A percentile compares a stretch with the other conserved stretches of the same genome.
Evolutionary conservation across 306 rosid genomes (phyloP).

Genomic region (Fragaria vesca): DNA sequence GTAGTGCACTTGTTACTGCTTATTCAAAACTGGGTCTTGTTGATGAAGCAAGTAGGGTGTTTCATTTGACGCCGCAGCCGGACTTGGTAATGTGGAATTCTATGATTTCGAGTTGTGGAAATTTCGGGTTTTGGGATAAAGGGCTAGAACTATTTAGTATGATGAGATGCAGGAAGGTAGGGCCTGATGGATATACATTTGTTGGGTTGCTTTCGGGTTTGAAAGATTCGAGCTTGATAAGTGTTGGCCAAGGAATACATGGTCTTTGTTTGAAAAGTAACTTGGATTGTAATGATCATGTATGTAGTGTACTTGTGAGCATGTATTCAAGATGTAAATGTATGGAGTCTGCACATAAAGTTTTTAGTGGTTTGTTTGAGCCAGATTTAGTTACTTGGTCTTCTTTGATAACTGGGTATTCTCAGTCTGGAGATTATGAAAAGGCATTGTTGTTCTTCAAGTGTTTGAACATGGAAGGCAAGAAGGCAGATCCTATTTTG

Average conservation of each 20-base stretch:
- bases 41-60: conserved; percentile 63
- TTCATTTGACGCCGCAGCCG: conserved; percentile 46
- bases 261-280: conserved; percentile 55
- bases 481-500: conserved; percentile 68
- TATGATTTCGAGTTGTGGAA: conserved; percentile 64
- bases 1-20: conserved; percentile 61
- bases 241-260: conserved; percentile 64
- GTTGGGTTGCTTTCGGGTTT: conserved; percentile 67
- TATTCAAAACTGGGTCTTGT: conserved; percentile 64
- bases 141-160: conserved; percentile 50
- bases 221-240: conserved; percentile 46
- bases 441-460: conserved; percentile 54
- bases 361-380: conserved; percentile 51
- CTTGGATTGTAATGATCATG: conserved; percentile 60
- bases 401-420: conserved; percentile 73
- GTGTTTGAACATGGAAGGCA: conserved; percentile 47
- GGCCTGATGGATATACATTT: conserved; percentile 73
- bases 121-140: conserved; percentile 53
- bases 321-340: conserved; percentile 79
- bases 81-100: conserved; percentile 88
- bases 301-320: conserved; percentile 66
- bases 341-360: conserved; percentile 55
- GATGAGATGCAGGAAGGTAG: conserved; percentile 53
- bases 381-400: conserved; percentile 92
- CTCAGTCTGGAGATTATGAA: conserved; percentile 55